Evolutionary conservation across 257 asterid species (phyloP).

Genomic region (Anisodus tanguticus): DNA sequence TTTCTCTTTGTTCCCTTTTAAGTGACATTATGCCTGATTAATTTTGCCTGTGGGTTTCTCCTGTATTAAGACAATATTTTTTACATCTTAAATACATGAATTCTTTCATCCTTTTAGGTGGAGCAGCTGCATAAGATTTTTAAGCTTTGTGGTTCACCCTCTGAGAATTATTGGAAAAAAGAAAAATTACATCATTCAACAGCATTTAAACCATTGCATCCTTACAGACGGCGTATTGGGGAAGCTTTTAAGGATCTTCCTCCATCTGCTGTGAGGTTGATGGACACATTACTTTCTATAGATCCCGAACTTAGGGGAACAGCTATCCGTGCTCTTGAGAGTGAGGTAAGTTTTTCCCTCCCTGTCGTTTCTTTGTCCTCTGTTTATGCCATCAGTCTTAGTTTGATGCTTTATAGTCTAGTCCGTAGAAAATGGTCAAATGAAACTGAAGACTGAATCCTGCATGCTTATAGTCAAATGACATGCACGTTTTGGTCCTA

Average conservation of each 20-base stretch:
- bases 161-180: conserved; percentile 83
- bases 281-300: conserved; percentile 79
- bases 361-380: neutral
- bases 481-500: neutral
- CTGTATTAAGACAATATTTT: neutral
- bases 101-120: conserved; percentile 54
- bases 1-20: neutral
- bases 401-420: neutral
- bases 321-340: conserved; percentile 71
- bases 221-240: conserved; percentile 68
- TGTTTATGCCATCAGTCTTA: neutral
- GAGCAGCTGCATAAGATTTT: conserved; percentile 90
- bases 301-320: conserved; percentile 78
- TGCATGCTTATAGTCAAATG: neutral
- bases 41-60: neutral
- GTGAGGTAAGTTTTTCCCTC: conserved; percentile 56
- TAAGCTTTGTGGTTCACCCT: conserved; percentile 92
- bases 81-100: neutral
- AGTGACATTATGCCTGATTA: conserved; percentile 24
- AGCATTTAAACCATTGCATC: conserved; percentile 69
- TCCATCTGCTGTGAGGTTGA: conserved; percentile 59
- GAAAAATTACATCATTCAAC: conserved; percentile 71
- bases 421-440: neutral
- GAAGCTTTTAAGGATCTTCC: conserved; percentile 77
- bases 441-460: neutral